Evolutionary conservation across 1,284 basidiomycete genomes (phyloP), one percentile per base, ranked within the genome.

Genomic region (Tilletia horrida): DNA sequence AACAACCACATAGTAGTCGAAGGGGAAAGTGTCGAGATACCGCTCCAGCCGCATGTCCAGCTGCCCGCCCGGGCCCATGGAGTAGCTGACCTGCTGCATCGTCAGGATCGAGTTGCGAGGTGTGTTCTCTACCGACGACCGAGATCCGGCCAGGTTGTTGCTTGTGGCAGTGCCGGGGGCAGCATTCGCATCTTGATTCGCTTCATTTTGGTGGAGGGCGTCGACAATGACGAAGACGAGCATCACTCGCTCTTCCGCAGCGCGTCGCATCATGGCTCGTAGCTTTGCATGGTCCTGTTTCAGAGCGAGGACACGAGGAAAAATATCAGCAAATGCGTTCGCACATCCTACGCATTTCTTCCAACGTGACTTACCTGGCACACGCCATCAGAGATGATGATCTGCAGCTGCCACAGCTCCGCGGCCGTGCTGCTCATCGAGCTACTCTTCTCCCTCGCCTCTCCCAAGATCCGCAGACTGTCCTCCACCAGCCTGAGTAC

Each of bases 381-480:
- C 73, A 97, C 91, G 40, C 96, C 96, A 81, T 99, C 96, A 21
- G 94, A 97, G 72, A 98, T 93, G 85, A 99, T 96, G 84, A 98
- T 93, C 83, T 97, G 88, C 65, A 99, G 86, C 82, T 99, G 96
- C 96, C 96, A 98, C 27, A 98, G 85, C 73, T 97, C 93, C 1
- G 88, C 86, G 2, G 88, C 86, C 1, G 78, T 73, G 4, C 81
- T 78, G 13, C 70, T 67, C 29, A 73, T 71, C 0, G 72, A 71
- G n/a, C 88, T 86, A 76, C 90, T 90, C 55, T 91, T 71, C 84
- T 35, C 92, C 13, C 69, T 64, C 13, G 75, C 71, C 9, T 65
- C 42, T 8, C 90, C 88, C 14, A 99, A 87, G 68, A 91, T 86
- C 18, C 86, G 83, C 45, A 98, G 85, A 70, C 91, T 93, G 27